Evolutionary conservation across 2,329 filamentous ascomycete genomes (phyloP), one percentile per base, ranked within the genome.

Genomic region (Chaetomiaceae sp.): DNA sequence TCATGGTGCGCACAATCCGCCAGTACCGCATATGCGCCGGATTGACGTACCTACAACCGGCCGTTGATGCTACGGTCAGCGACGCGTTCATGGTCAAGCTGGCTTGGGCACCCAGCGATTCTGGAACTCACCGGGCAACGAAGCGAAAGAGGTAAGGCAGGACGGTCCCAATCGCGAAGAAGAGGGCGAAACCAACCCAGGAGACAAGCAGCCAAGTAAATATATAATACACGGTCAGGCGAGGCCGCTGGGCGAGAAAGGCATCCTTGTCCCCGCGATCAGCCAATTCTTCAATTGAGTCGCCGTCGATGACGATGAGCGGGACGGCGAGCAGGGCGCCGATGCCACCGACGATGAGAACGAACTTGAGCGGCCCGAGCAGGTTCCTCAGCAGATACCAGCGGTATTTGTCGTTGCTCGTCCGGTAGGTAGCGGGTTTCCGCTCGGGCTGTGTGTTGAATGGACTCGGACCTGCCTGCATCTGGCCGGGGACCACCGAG

Each of bases 1-100:
- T 39, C 42, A 62, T 42, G 2, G 54, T 51, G 19, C 57, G 55
- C 6, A 62, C 38, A 1, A 58, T 41, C 8, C 60, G 50, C 60
- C 58, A 62, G 34, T 62, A 62, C 15, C 55, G 53, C 41, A 54
- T 51, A 32, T 62, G 56, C 4, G 58, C 57, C 2, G 59, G 55
- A 33, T 62, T 62, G 15, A 58, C 50, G 34, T 61, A 62, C 51
- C 60, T 61, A 14, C n/a, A 9, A 24, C 22, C 9, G 6, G 22
- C 9, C 6, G 22, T 24, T 9, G 22, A 9, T 24, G 22, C 9
- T 9, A 5, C 9, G 22, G 22, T 24, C 22, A 24, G 22, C 22
- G 22, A 5, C 22, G 9, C 9, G 22, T 9, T 24, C 22, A n/a
- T n/a, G n/a, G 22, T 9, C 9, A 5, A 24, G 22, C 22, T 5